phyloP scores from a whole-genome alignment of 2,329 filamentous ascomycete species.

The Geoglossum cookeanum region DNA sequence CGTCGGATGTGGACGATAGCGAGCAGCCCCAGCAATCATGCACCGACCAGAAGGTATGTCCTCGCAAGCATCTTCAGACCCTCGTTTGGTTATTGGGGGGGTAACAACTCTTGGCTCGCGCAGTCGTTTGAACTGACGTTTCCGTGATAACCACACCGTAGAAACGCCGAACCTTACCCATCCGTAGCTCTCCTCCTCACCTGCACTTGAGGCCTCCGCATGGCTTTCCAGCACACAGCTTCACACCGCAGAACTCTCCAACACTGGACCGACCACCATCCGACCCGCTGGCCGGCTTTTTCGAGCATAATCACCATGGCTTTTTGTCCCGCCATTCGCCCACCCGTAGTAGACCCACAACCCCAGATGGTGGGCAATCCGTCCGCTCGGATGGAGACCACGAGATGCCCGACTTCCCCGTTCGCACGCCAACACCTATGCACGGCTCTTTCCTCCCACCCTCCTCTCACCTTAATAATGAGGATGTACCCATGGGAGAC shows the following conservation, averaged over 20 bases:
- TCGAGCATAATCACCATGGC: not conserved
- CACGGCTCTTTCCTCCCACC: constrained; percentile 14
- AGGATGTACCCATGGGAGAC: not conserved
- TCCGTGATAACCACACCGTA: not conserved
- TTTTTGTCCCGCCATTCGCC: not conserved
- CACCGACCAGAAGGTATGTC: not conserved
- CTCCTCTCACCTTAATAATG: not conserved
- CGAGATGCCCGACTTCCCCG: not conserved
- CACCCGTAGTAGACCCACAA: not conserved
- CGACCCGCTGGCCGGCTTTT: not conserved
- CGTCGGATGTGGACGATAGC: not conserved
- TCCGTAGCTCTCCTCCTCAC: not conserved
- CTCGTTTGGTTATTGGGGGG: not conserved
- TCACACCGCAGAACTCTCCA: not conserved
- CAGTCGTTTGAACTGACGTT: not conserved
- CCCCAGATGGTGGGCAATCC: not conserved
- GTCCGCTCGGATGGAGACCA: not conserved
- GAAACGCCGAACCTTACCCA: constrained; percentile 2
- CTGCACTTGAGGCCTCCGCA: not conserved
- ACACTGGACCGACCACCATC: not conserved
- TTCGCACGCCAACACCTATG: constrained; percentile 18
- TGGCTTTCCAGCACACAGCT: not conserved
- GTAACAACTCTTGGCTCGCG: not conserved
- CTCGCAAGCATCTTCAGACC: not conserved
- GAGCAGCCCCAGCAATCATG: not conserved